phyloP scores from a whole-genome alignment of 805 yeast species.

The Lachancea mirantina region DNA sequence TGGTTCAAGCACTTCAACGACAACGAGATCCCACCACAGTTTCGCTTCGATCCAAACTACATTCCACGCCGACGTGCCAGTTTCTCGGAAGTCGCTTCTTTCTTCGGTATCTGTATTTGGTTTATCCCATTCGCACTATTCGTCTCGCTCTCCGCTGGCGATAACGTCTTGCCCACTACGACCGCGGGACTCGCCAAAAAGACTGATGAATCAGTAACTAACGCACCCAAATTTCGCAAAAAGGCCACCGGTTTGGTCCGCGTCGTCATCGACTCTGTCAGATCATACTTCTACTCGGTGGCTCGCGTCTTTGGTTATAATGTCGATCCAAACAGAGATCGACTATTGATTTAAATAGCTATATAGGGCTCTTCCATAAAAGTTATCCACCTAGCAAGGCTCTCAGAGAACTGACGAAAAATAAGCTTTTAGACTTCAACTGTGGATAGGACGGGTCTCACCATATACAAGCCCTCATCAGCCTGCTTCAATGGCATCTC shows the following conservation, averaged over 20 bases:
- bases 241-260: constrained; percentile 63
- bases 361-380: neutral
- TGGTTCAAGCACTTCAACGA: constrained; percentile 87
- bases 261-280: constrained; percentile 47
- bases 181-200: constrained; percentile 26
- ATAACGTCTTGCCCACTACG: constrained; percentile 67
- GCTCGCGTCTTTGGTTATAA: constrained; percentile 60
- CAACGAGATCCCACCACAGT: constrained; percentile 56
- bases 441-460: no score
- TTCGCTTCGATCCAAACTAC: constrained; percentile 51
- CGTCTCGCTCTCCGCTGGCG: constrained; percentile 87
- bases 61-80: constrained; percentile 64
- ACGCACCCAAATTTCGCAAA: constrained; percentile 29
- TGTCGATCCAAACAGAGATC: constrained; percentile 49
- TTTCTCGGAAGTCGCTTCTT: constrained; percentile 88
- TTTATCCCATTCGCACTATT: constrained; percentile 87
- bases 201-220: constrained; percentile 28
- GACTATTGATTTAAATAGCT: constrained; percentile 15
- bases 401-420: neutral
- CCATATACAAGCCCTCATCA: no score
- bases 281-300: constrained; percentile 38
- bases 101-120: constrained; percentile 92
- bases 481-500: neutral
- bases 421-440: neutral
- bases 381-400: neutral